Base-by-base conservation (phyloP, 2,329 filamentous ascomycete species). In the Aspergillus sp. region DNA sequence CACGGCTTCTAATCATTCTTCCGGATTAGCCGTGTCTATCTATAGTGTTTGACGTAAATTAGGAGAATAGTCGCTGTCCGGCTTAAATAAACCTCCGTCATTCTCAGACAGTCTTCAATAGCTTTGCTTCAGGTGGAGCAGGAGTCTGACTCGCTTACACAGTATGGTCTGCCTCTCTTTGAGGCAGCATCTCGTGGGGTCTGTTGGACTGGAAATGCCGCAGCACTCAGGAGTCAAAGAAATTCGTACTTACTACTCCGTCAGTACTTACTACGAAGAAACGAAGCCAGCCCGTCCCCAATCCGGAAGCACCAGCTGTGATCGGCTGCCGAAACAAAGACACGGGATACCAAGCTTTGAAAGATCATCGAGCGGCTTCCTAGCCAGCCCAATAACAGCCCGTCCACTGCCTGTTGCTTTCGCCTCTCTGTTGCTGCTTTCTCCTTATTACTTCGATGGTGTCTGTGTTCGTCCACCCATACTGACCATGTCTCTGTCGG, bases 341-440 rank as follows among this genome's bases (percentile, higher is more conserved):
- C 21, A 49, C 47, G 47, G 47, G 47, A 30, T 30, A 50, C 47
- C 47, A 50, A 50, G 47, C 47, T 19, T 50, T 50, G 25, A 27
- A 6, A 50, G 47, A 50, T 50, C 47, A 50, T 32, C 47, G 15
- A 30, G 47, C 5, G n/a, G 25, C 47, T n/a, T 50, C 47, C 47
- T 32, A 21, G 13, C 19, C 47, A 6, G 19, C 30, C 47, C 32
- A 36, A 36, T 36, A 50, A 50, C 27, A 30, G 44, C 21, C 44
- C 44, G 17, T 30, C 25, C 25, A 50, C 47, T 17, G 47, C 32
- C 32, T 5, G 32, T 13, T 36, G 11, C 47, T 30, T 17, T 17
- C 8, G 25, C 23, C 23, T 23, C 23, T 27, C 7, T 8, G 17
- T 27, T 27, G 32, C 25, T n/a, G 13, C 30, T 27, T 27, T 50